A percentile compares a stretch with the other conserved stretches of the same genome.
phyloP scores from a whole-genome alignment of 2,329 filamentous ascomycete genomes.

The Fonsecaea multimorphosa region DNA sequence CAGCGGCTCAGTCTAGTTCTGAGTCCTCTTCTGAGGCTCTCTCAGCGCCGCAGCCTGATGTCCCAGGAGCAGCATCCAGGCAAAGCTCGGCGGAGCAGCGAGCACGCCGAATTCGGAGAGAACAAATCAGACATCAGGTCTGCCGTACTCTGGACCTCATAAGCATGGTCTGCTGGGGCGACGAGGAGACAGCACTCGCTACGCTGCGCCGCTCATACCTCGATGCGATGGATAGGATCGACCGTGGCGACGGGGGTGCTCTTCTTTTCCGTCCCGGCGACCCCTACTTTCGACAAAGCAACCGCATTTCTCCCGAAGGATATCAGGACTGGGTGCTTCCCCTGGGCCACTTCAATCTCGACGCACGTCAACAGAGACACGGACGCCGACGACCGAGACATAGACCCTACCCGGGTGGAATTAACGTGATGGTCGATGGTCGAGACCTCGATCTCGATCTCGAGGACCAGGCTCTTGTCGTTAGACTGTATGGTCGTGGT shows the following conservation, averaged over 20 bases:
- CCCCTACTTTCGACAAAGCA: not conserved
- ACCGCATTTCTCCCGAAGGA: not conserved
- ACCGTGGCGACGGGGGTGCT: not conserved
- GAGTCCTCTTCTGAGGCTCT: not conserved
- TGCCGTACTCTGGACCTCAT: not conserved
- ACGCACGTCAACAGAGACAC: not conserved
- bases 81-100: not conserved
- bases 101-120: not conserved
- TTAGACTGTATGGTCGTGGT: not conserved
- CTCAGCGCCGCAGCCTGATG: too few relatives aligned
- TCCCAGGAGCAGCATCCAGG: not conserved
- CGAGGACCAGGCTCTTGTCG: not conserved
- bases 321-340: conserved; percentile 3
- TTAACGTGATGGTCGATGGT: not conserved
- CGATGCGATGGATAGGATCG: not conserved
- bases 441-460: not conserved
- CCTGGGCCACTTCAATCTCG: not conserved
- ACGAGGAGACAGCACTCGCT: not conserved
- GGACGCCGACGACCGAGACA: not conserved
- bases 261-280: not conserved
- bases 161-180: not conserved
- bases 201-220: not conserved
- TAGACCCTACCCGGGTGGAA: not conserved
- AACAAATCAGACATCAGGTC: not conserved
- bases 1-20: not conserved